phyloP scores from a whole-genome alignment of 352 stramenopile genomes.

The Phytopythium delawarense region DNA sequence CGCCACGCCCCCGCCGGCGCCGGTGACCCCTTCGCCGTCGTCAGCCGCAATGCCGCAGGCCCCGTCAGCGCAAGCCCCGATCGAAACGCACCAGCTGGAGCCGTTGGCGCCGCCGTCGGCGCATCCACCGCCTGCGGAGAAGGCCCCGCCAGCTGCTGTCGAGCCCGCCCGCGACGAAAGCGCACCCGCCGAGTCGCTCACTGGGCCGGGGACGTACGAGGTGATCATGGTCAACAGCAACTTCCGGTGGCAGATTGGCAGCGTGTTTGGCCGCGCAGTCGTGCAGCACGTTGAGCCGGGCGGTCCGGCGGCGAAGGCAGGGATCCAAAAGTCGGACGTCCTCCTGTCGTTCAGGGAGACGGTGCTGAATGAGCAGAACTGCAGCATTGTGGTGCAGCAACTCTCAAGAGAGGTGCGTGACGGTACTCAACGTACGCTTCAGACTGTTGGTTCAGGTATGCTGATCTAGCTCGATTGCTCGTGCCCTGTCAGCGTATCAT shows the following conservation, averaged over 20 bases:
- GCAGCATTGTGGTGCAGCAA: conserved; percentile 66
- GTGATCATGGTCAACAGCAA: conserved; percentile 72
- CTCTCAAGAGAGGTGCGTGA: conserved; percentile 64
- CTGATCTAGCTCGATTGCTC: conserved; percentile 6
- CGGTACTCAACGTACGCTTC: not conserved
- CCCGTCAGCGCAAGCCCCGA: conserved; percentile 38
- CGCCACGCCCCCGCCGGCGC: conserved; percentile 16
- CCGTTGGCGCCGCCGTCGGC: conserved; percentile 34
- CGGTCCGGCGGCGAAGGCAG: conserved; percentile 57
- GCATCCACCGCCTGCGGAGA: conserved; percentile 4
- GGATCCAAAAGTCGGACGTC: conserved; percentile 84
- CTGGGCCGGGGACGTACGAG: conserved; percentile 71
- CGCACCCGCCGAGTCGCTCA: conserved; percentile 36
- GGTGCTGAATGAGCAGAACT: conserved; percentile 76
- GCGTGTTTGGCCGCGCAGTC: conserved; percentile 78
- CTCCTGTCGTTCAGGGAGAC: conserved; percentile 71
- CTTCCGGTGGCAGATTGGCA: conserved; percentile 81
- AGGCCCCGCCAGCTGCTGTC: conserved; percentile 5
- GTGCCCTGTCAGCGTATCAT: conserved; percentile 33
- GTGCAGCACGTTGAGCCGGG: conserved; percentile 70
- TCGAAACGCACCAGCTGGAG: conserved; percentile 52
- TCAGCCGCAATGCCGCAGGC: conserved; percentile 29
- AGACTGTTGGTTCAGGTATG: not conserved
- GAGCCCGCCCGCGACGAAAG: conserved; percentile 6
- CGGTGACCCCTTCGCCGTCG: conserved; percentile 24